Evolutionary conservation across 805 yeast genomes (phyloP).

Genomic region (Tetrapisispora iriomotensis): DNA sequence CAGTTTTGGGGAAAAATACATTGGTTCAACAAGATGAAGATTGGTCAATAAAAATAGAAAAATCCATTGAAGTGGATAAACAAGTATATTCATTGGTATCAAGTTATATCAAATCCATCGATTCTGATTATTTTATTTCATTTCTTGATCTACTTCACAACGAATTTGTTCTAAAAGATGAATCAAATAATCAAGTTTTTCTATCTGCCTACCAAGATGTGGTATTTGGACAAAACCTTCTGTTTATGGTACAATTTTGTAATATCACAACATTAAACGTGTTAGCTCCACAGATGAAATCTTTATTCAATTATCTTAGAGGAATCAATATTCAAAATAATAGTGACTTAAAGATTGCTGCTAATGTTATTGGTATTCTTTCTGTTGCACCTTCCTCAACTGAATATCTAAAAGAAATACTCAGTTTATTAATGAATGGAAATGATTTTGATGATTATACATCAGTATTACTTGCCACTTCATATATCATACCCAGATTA

Average conservation of each 20-base stretch:
- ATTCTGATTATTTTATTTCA: conserved; percentile 15
- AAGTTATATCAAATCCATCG: conserved; percentile 6
- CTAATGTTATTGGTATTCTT: conserved; percentile 40
- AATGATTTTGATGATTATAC: not conserved
- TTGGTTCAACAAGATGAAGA: conserved; percentile 60
- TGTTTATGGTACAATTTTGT: conserved; percentile 19
- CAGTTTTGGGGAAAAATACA: conserved; percentile 41
- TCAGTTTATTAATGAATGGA: not conserved
- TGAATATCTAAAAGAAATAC: conserved; percentile 3
- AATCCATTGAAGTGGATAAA: conserved; percentile 54
- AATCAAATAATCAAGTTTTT: conserved; percentile 7
- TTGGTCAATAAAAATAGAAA: conserved; percentile 62
- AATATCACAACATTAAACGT: conserved; percentile 1
- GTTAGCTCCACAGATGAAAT: conserved; percentile 11
- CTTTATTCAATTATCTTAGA: conserved; percentile 20
- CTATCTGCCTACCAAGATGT: conserved; percentile 19
- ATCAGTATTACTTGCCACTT: conserved; percentile 4
- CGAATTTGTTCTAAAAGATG: conserved; percentile 24
- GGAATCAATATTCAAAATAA: conserved; percentile 13
- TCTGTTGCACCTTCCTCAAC: conserved; percentile 13
- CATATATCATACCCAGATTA: conserved; percentile 20
- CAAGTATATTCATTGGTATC: conserved; percentile 30
- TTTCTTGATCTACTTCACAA: conserved; percentile 31
- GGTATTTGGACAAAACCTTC: conserved; percentile 31
- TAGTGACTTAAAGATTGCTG: conserved; percentile 29